Conservation (phyloP, 257 asterid species). For the Capsicum pubescens region DNA sequence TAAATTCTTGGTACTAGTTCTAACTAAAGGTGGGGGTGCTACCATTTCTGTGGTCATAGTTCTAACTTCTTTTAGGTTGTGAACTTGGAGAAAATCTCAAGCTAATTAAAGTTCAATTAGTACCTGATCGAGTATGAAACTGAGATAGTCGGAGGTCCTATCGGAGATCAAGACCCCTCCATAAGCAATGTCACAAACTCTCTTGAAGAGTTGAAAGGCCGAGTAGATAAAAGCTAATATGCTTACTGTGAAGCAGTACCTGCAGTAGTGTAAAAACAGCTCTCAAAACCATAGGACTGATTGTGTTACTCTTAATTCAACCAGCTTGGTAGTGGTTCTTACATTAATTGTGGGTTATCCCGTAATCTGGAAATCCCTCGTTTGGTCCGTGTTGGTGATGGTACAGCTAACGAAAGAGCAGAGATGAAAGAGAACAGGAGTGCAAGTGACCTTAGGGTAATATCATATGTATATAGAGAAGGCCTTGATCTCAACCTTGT, state of each 20-base stretch:
- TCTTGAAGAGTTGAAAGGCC: slow-evolving; percentile 59
- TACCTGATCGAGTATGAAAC: slow-evolving; percentile 74
- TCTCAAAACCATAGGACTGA: slow-evolving; percentile 23
- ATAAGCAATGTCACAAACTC: slow-evolving; percentile 56
- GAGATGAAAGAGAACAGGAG: slow-evolving; percentile 49
- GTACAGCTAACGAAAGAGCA: slow-evolving; percentile 50
- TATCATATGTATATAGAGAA: slow-evolving; percentile 40
- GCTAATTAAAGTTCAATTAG: not conserved
- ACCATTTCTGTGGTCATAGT: slow-evolving; percentile 15
- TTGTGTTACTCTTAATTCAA: not conserved
- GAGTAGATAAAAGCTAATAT: slow-evolving; percentile 45
- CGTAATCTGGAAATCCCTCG: slow-evolving; percentile 34
- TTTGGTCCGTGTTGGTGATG: slow-evolving; percentile 38
- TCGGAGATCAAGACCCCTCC: slow-evolving; percentile 65
- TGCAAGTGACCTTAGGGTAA: slow-evolving; percentile 49
- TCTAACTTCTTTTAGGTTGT: not conserved
- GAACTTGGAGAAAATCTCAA: not conserved
- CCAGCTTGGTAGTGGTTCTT: slow-evolving; percentile 31
- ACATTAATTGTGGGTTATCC: slow-evolving; percentile 46
- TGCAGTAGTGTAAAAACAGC: slow-evolving; percentile 33
- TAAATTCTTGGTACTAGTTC: not conserved
- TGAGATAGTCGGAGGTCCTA: slow-evolving; percentile 61
- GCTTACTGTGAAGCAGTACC: slow-evolving; percentile 56
- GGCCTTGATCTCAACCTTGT: slow-evolving; percentile 52
- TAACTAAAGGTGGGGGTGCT: not conserved